These are phyloP conservation scores for Fusarium solani-melongenae DNA, from an alignment of 2,329 filamentous ascomycete genomes.

Conservation along the genomic window DNA sequence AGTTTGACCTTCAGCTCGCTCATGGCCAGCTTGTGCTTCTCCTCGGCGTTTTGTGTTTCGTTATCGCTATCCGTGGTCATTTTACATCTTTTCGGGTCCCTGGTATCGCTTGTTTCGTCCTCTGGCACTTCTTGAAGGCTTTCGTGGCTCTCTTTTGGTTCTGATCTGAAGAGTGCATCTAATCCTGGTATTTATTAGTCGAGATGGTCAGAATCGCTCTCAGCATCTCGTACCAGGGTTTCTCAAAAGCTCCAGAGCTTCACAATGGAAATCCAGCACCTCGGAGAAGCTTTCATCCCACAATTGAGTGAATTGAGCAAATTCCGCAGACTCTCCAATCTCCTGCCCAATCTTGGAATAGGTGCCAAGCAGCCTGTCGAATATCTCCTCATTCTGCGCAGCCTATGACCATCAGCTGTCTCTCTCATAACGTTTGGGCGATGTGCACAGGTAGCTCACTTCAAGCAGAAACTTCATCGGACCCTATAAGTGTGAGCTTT, in stretches of 20 bases:
- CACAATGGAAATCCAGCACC: constrained; percentile 14
- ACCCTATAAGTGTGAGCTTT: constrained; percentile 1
- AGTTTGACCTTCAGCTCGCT: constrained; percentile 7
- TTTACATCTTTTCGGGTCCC: neutral
- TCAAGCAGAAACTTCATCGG: constrained; percentile 19
- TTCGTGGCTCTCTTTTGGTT: constrained; percentile 10
- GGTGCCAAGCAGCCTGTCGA: constrained; percentile 7
- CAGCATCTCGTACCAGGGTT: neutral
- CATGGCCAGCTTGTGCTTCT: neutral
- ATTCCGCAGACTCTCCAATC: neutral
- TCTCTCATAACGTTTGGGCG: neutral
- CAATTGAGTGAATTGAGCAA: neutral
- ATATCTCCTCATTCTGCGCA: neutral
- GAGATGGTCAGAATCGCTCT: neutral
- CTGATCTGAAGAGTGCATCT: neutral
- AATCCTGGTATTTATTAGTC: neutral
- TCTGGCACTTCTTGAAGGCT: neutral
- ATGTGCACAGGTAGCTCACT: neutral
- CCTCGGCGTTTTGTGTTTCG: neutral
- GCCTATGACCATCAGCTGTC: neutral
- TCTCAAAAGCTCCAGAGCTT: constrained; percentile 9
- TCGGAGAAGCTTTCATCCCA: neutral
- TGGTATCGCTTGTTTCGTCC: neutral
- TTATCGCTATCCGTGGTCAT: neutral
- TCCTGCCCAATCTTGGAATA: constrained; percentile 10